A percentile compares a stretch with the other conserved stretches of the same genome.
These are phyloP conservation scores for Vigna radiata DNA, from an alignment of 306 rosid species.

Conservation along the genomic window DNA sequence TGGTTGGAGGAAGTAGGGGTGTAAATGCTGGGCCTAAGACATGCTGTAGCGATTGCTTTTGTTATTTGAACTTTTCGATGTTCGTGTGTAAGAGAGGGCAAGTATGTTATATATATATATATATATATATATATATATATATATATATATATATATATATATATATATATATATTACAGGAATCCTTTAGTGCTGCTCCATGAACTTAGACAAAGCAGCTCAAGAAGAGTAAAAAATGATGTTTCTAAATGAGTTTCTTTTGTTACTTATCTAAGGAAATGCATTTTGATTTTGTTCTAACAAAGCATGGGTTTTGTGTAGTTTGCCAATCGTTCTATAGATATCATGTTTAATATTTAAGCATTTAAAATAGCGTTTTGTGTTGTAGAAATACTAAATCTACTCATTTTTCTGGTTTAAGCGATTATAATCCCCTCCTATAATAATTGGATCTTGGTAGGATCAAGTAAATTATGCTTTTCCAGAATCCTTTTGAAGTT, in stretches of 20 bases:
- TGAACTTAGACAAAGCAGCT: no score
- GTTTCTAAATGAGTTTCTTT: no score
- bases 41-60: background rate
- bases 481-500: background rate
- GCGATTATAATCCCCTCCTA: background rate
- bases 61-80: background rate
- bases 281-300: no score
- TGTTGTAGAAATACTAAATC: background rate
- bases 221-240: no score
- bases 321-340: background rate
- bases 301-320: accelerated
- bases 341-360: background rate
- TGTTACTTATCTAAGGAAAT: no score
- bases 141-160: no score
- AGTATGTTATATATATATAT: no score
- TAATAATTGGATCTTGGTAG: background rate
- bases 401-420: background rate
- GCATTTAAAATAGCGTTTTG: background rate
- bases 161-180: no score
- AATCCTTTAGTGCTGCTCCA: no score
- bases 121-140: no score
- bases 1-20: background rate
- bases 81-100: background rate
- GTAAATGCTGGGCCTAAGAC: no score
- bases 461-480: background rate